Base-by-base conservation (phyloP, 805 yeast genomes). In the Wickerhamomyces chaumierensis region DNA sequence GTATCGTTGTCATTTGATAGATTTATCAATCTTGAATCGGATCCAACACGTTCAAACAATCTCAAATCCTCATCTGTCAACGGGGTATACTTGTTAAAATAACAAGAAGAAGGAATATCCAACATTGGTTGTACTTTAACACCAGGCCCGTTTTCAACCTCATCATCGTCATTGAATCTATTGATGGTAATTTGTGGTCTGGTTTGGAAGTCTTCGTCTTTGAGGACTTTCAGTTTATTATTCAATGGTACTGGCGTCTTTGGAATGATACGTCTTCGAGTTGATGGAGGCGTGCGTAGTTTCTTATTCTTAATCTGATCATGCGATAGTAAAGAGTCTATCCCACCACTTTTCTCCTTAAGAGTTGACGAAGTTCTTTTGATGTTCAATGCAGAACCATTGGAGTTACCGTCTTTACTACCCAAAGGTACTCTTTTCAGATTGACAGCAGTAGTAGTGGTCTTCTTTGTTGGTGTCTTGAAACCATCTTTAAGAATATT, bases 71-170 rank as follows among this genome's bases (percentile, higher is more conserved):
- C 54, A 4, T 53, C 48, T 11, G 57, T 49, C 23, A 70, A 57
- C 2, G 68, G 65, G n/a, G n/a, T n/a, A n/a, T n/a, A n/a, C n/a
- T n/a, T n/a, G n/a, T n/a, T n/a, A n/a, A n/a, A n/a, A n/a, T 63
- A 65, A 43, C 65, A 57, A 32, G 65, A 67, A 43, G 58, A 47
- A 19, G 81, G 80, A 5, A 60, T 51, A 25, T 25, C 29, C 14
- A 25, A 25, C 29, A 25, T 25, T 4, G 29, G 29, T 9, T 9
- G 29, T 13, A 11, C 29, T 25, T 25, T 25, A 14, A 25, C n/a
- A 25, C 29, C 29, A 11, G 29, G 29, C 4, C 29, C 29, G 12
- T 8, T 8, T 14, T 25, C 29, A 9, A 25, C 12, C n/a, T 25
- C 29, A 13, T 25, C 29, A 25, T 25, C 29, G 4, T 25, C 29